phyloP scores from a whole-genome alignment of 2,329 filamentous ascomycete genomes.

The Cryphonectria radicalis region DNA sequence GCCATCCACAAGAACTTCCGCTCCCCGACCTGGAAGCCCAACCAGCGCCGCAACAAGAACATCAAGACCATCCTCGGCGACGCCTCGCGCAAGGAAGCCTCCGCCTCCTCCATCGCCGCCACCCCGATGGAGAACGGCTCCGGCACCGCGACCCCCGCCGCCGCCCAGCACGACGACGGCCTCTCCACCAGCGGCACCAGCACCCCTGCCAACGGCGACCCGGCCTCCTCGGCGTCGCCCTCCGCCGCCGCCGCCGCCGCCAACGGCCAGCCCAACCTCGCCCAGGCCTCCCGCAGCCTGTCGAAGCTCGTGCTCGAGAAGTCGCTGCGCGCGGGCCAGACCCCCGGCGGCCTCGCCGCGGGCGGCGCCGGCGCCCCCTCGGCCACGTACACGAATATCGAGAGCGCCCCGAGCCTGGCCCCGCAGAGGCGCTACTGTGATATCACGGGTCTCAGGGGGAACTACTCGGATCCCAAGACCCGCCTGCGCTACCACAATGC shows the following conservation, averaged over 20 bases:
- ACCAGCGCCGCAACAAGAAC: conserved; percentile 97
- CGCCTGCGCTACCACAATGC: conserved; percentile 89
- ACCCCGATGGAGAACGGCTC: conserved; percentile 61
- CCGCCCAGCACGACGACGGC: conserved; percentile 47
- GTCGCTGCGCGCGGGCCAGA: conserved; percentile 56
- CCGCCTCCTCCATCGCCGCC: conserved; percentile 47
- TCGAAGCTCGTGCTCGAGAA: conserved; percentile 89
- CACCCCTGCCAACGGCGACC: conserved; percentile 49
- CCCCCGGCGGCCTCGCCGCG: conserved; percentile 36
- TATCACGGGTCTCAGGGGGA: conserved; percentile 87
- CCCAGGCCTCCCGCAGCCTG: conserved; percentile 85
- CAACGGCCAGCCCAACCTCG: conserved; percentile 68
- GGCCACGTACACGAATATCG: conserved; percentile 93
- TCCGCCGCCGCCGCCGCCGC: conserved; percentile 34
- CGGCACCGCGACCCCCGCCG: conserved; percentile 68
- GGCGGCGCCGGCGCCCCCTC: conserved; percentile 56
- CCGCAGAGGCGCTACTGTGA: conserved; percentile 93
- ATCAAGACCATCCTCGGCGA: conserved; percentile 96
- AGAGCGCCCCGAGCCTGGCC: conserved; percentile 82
- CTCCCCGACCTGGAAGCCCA: conserved; percentile 87
- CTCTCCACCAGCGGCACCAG: conserved; percentile 62
- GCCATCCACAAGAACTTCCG: conserved; percentile 87
- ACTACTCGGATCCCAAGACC: conserved; percentile 94
- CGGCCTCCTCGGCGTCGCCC: conserved; percentile 33
- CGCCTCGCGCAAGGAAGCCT: conserved; percentile 80